These are phyloP conservation scores for Pulveroboletus sp. DNA, from an alignment of 768 basidiomycete species.

Conservation along the genomic window DNA sequence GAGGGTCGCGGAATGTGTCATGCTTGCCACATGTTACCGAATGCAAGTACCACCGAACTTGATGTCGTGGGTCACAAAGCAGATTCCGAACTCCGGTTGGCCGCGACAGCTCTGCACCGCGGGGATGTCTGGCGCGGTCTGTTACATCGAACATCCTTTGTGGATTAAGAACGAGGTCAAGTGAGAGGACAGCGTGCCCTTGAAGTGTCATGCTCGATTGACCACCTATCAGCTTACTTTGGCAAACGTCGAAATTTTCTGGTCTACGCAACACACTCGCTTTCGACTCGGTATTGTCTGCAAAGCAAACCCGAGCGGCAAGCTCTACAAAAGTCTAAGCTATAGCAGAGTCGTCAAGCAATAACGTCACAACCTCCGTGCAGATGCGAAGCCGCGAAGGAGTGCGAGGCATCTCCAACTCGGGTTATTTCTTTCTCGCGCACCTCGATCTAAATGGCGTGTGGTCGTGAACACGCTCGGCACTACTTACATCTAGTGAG, in stretches of 20 bases:
- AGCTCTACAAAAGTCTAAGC: too few relatives aligned
- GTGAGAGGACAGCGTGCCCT: background rate
- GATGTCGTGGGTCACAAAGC: background rate
- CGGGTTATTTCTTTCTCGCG: too few relatives aligned
- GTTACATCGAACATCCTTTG: background rate
- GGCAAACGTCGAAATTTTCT: background rate
- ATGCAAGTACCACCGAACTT: background rate
- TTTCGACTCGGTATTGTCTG: background rate
- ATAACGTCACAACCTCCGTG: background rate
- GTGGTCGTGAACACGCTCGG: too few relatives aligned
- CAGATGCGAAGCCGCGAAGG: background rate
- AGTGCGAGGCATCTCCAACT: background rate
- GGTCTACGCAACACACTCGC: background rate
- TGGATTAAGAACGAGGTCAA: background rate
- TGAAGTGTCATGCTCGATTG: too few relatives aligned
- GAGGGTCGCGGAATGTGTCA: background rate
- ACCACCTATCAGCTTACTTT: too few relatives aligned
- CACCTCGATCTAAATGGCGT: too few relatives aligned
- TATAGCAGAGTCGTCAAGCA: background rate
- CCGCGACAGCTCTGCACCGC: background rate
- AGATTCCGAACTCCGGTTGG: background rate
- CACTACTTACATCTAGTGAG: background rate
- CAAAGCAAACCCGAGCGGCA: too few relatives aligned
- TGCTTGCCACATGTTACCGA: background rate
- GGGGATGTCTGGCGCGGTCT: background rate